These are phyloP conservation scores for Thyridium curvatum DNA, from an alignment of 2,329 filamentous ascomycete genomes.

Conservation along the genomic window DNA sequence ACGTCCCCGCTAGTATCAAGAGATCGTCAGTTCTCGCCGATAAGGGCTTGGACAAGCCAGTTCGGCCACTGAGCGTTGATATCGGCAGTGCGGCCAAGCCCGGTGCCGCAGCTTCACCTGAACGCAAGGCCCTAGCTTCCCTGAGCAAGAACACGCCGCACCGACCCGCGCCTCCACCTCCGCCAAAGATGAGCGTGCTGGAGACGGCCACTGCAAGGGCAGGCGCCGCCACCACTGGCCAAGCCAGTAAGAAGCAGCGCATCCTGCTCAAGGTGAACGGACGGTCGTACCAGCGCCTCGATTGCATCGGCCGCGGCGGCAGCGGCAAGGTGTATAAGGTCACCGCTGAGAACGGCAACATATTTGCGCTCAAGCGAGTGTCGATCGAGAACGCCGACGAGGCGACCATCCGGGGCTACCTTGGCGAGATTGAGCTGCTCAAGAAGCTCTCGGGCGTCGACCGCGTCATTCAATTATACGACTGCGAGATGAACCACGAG, in stretches of 20 bases:
- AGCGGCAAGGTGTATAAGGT: conserved; percentile 94
- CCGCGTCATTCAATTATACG: conserved; percentile 82
- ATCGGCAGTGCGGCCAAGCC: conserved; percentile 23
- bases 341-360: conserved; percentile 93
- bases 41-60: conserved; percentile 45
- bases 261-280: conserved; percentile 85
- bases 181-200: conserved; percentile 95
- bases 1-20: conserved; percentile 64
- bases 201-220: conserved; percentile 82
- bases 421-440: conserved; percentile 90
- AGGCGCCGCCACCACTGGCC: conserved; percentile 69
- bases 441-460: conserved; percentile 78
- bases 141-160: conserved; percentile 66
- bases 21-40: conserved; percentile 47
- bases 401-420: conserved; percentile 75
- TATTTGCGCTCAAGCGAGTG: conserved; percentile 90
- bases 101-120: conserved; percentile 41
- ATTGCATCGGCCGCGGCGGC: conserved; percentile 85
- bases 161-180: conserved; percentile 71
- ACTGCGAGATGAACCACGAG: conserved; percentile 89
- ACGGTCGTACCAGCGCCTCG: conserved; percentile 82
- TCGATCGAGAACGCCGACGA: conserved; percentile 88
- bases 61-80: conserved; percentile 42
- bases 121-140: conserved; percentile 47
- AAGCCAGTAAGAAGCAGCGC: conserved; percentile 63